These are phyloP conservation scores for Rhododendron williamsianum DNA, from an alignment of 148 eudicot genomes.

Conservation along the genomic window DNA sequence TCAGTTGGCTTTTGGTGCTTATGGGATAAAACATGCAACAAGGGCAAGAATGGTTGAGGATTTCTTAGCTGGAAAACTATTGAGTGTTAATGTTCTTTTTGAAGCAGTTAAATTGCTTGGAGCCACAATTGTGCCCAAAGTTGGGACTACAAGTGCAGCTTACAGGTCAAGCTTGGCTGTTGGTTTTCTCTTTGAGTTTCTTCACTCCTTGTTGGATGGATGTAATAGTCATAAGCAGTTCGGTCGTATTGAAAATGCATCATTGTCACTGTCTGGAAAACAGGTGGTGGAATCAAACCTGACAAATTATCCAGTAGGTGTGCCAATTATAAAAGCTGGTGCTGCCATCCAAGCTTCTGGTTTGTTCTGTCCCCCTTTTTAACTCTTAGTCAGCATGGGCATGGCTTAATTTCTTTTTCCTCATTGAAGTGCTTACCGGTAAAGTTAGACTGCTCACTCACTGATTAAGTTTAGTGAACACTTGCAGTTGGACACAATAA, in stretches of 20 bases:
- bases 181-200: conserved; percentile 72
- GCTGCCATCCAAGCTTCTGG: conserved; percentile 94
- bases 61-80: conserved; percentile 42
- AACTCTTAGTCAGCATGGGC: neutral
- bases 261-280: conserved; percentile 52
- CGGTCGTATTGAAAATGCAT: neutral
- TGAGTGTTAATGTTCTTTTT: conserved; percentile 34
- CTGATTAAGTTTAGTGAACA: neutral
- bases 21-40: conserved; percentile 62
- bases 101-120: conserved; percentile 56
- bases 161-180: conserved; percentile 78
- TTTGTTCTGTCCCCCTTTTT: conserved; percentile 22
- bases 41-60: conserved; percentile 66
- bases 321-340: conserved; percentile 61
- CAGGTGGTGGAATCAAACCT: conserved; percentile 52
- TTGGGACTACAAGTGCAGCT: conserved; percentile 45
- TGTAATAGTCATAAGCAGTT: neutral
- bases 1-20: conserved; percentile 76
- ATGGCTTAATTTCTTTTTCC: neutral
- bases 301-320: conserved; percentile 73
- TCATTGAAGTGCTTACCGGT: neutral
- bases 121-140: conserved; percentile 52
- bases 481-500: neutral
- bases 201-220: conserved; percentile 31
- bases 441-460: neutral